Percentiles rank a stretch among this genome's conserved stretches.
These are phyloP conservation scores for Claviceps spartinae DNA, from an alignment of 2,329 filamentous ascomycete genomes.

Conservation along the genomic window DNA sequence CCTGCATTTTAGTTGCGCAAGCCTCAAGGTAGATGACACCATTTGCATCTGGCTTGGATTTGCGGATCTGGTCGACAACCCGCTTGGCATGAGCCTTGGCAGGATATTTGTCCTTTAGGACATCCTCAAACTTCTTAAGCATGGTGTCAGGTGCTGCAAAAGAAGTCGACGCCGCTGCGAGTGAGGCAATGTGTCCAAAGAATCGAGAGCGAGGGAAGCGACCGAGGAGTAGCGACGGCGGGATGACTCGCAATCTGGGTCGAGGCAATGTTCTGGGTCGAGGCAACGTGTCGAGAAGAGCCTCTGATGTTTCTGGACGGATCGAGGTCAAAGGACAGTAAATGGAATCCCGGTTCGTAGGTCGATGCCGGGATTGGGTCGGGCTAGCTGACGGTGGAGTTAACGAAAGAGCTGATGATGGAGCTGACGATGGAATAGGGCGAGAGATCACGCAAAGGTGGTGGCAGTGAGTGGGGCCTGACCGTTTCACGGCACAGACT, in stretches of 20 bases:
- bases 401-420: neutral
- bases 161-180: neutral
- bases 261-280: neutral
- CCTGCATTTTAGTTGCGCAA: constrained; percentile 64
- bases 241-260: neutral
- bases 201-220: neutral
- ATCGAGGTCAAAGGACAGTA: neutral
- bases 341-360: neutral
- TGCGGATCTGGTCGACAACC: constrained; percentile 66
- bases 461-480: neutral
- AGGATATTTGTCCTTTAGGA: constrained; percentile 56
- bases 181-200: neutral
- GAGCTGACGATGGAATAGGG: neutral
- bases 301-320: neutral
- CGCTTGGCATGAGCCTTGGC: constrained; percentile 76
- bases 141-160: constrained; percentile 9
- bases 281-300: neutral
- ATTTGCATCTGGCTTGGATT: constrained; percentile 45
- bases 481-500: neutral
- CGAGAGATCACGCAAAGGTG: neutral
- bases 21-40: constrained; percentile 83
- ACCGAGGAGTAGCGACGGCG: neutral
- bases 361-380: neutral
- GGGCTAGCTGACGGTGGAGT: neutral
- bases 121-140: constrained; percentile 32